phyloP scores from a whole-genome alignment of 495 filamentous ascomycete genomes.

The Barbatosphaeria neglecta region DNA sequence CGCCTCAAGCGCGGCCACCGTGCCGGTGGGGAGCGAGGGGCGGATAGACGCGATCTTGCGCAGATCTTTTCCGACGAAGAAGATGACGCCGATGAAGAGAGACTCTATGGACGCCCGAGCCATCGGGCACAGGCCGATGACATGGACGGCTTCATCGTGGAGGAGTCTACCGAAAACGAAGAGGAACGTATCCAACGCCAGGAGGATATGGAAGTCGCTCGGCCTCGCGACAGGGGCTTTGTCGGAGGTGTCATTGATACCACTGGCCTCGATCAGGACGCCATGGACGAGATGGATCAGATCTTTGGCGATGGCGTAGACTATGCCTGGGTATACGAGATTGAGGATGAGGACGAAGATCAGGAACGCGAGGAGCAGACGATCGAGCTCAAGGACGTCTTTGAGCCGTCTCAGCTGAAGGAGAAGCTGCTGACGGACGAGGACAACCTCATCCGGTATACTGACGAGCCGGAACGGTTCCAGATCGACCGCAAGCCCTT shows the following conservation, averaged over 20 bases:
- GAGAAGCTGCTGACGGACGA: slow-evolving; percentile 93
- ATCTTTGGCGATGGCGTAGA: slow-evolving; percentile 93
- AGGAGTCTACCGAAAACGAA: slow-evolving; percentile 85
- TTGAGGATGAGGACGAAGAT: slow-evolving; percentile 71
- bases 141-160: slow-evolving; percentile 94
- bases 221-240: slow-evolving; percentile 54
- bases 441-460: slow-evolving; percentile 76
- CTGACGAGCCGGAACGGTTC: slow-evolving; percentile 87
- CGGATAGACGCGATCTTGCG: slow-evolving; percentile 58
- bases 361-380: slow-evolving; percentile 52
- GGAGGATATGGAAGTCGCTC: slow-evolving; percentile 79
- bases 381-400: slow-evolving; percentile 93
- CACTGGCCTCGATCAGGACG: slow-evolving; percentile 77
- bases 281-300: slow-evolving; percentile 84
- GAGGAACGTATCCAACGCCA: slow-evolving; percentile 60
- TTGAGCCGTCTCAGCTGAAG: slow-evolving; percentile 85
- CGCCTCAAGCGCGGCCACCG: slow-evolving; percentile 86
- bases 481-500: slow-evolving; percentile 86
- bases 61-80: slow-evolving; percentile 96
- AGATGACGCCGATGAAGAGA: slow-evolving; percentile 54
- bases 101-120: slow-evolving; percentile 35
- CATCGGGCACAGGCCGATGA: slow-evolving; percentile 59
- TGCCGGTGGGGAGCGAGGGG: slow-evolving; percentile 50
- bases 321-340: slow-evolving; percentile 82
- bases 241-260: slow-evolving; percentile 51